Base-by-base conservation (phyloP, 2,329 filamentous ascomycete genomes). In the Arachnopeziza araneosa region DNA sequence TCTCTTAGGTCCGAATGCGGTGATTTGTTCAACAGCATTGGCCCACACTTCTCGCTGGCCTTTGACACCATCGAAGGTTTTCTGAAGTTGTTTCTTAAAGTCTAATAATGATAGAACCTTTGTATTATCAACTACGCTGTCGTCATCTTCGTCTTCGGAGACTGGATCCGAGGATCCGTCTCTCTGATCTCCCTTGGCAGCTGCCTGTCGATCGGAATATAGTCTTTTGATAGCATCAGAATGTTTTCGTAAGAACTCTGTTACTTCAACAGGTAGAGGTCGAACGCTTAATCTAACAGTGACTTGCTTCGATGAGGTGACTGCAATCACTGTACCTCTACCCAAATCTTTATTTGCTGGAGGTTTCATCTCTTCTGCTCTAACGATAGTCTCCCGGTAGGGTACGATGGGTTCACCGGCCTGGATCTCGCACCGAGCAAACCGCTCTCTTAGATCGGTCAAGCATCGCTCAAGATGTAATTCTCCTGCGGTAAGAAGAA, bases 351-450 rank as follows among this genome's bases (percentile, higher is more conserved):
- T 88, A 74, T 96, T 91, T 61, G 82, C 90, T 0, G 91, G 89
- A 1, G 92, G 86, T 24, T 92, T 87, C 95, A 99, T 99, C 74
- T 99, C 95, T 48, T 92, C 85, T 0, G 88, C 90, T 24, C 85
- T 83, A 50, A 97, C 87, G 60, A 96, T 96, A 0, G 91, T 95
- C 76, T 99, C 95, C 59, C 93, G 83, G 74, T 96, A 99, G 0
- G 95, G 95, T 17, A 99, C 95, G 63, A 99, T 98, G 1, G 95
- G 90, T 51, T 91, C 90, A 59, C 95, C 93, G 26, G 91, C 91
- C 71, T 98, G 93, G 56, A 99, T 93, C 66, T 98, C 93, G 71
- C 96, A 98, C 64, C 86, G 88, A 6, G 95, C 93, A 71, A 96
- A 99, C 5, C 95, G 83, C 72, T 99, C 95, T 63, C 91, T 84